Evolutionary conservation across 2,329 filamentous ascomycete genomes (phyloP).

Genomic region (Graphiopsis chlorocephala): DNA sequence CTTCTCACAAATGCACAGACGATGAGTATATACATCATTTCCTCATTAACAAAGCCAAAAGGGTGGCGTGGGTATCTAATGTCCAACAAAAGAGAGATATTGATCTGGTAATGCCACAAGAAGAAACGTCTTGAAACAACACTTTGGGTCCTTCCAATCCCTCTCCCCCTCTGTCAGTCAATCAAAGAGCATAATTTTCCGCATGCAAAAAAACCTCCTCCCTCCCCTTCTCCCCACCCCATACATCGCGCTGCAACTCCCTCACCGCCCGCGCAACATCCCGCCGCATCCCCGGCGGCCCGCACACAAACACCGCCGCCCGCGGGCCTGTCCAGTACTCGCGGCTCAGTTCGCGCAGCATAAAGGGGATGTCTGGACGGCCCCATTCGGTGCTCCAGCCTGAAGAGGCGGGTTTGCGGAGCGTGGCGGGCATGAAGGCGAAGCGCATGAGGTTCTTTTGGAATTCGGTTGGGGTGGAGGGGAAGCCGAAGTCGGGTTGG

Average conservation of each 20-base stretch:
- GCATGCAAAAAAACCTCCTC: slow-evolving; percentile 94
- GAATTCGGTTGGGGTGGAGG: slow-evolving; percentile 78
- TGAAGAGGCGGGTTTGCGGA: slow-evolving; percentile 51
- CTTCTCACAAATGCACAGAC: background rate
- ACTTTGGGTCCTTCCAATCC: background rate
- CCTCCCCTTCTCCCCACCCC: slow-evolving; percentile 65
- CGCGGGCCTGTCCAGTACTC: slow-evolving; percentile 71
- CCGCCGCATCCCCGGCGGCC: slow-evolving; percentile 80
- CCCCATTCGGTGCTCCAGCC: slow-evolving; percentile 94
- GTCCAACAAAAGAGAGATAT: background rate
- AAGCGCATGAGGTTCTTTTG: slow-evolving; percentile 89
- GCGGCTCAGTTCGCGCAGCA: slow-evolving; percentile 77
- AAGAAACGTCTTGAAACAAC: too few species aligned
- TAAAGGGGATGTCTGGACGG: slow-evolving; percentile 80
- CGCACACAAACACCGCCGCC: slow-evolving; percentile 90
- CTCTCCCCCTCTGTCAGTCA: too few species aligned
- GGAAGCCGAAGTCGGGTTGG: slow-evolving; percentile 62
- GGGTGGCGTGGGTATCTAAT: background rate
- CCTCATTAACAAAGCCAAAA: background rate
- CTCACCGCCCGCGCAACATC: slow-evolving; percentile 87
- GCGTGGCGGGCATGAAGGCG: slow-evolving; percentile 65
- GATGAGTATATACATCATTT: background rate
- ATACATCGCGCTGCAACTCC: slow-evolving; percentile 75
- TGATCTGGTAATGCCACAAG: too few species aligned
- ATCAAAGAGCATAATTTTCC: slow-evolving; percentile 84